A percentile compares a stretch with the other conserved stretches of the same genome.
phyloP scores from a whole-genome alignment of 805 yeast species.

The Barnettozyma sp. region DNA sequence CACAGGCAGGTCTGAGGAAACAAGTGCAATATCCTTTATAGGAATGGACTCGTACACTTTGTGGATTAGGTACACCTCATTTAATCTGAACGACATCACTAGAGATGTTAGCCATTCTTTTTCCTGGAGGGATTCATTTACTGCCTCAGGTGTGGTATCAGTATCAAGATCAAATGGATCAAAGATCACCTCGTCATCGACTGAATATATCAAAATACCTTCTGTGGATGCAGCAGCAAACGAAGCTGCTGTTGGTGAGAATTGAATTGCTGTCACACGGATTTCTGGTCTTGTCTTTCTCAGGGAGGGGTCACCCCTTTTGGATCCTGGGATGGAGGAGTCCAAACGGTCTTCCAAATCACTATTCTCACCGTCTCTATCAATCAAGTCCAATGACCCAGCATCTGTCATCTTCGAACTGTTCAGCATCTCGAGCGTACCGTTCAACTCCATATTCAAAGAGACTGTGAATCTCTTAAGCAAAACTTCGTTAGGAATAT shows the following conservation, averaged over 20 bases:
- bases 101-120: conserved; percentile 63
- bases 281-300: conserved; percentile 75
- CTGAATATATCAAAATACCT: conserved; percentile 76
- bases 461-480: conserved; percentile 79
- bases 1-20: conserved; percentile 63
- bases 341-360: conserved; percentile 81
- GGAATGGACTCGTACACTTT: conserved; percentile 71
- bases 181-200: conserved; percentile 67
- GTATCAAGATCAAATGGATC: conserved; percentile 95
- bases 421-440: conserved; percentile 74
- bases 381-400: conserved; percentile 77
- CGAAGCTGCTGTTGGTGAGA: conserved; percentile 84
- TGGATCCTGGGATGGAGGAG: conserved; percentile 74
- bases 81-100: conserved; percentile 89
- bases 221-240: conserved; percentile 96
- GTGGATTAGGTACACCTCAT: conserved; percentile 69
- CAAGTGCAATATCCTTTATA: conserved; percentile 57
- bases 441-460: conserved; percentile 83
- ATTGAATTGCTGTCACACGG: conserved; percentile 69
- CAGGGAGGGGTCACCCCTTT: conserved; percentile 61
- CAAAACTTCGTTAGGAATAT: conserved; percentile 80
- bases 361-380: conserved; percentile 77
- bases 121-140: conserved; percentile 51
- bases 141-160: conserved; percentile 81
- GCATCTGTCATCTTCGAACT: conserved; percentile 82